Base-by-base conservation (phyloP, 176 grass and related monocot genomes). In the Triticum turgidum region DNA sequence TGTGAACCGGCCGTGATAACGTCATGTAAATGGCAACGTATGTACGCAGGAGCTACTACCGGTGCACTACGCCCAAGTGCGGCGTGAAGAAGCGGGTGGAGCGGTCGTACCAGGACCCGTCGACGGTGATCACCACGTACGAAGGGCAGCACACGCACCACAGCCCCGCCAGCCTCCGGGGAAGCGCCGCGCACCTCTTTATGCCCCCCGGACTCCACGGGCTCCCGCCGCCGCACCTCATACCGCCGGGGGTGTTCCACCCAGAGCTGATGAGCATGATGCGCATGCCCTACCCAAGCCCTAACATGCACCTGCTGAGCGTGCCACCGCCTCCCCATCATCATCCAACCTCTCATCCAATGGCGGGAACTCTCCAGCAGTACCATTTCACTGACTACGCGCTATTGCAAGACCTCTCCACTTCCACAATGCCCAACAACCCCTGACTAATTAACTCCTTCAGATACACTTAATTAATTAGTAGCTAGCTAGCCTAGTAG, bases 1-100 rank as follows among this genome's bases (percentile, higher is more conserved):
- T 54, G 51, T 18, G 51, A 54, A 54, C 51, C 39, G 39, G 39
- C 39, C 51, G 51, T 54, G 51, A 54, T 54, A 54, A 54, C 51
- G 20, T 63, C 21, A 77, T 69, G 22, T 54, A 32, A 73, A 39
- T 78, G 22, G 9, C 24, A 77, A 51, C 9, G 47, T 51, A 7
- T 3, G 65, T 51, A 7, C 7, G 65, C 73, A 98, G 97, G 92
- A 98, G 97, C 80, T 98, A 96, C 77, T 96, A 94, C 77, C 84
- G 97, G 58, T 98, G 97, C 90, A 98, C 97, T n/a, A 89, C 93
- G 76, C 92, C 88, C 17, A 94, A 91, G 84, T 98, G 97, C 76
- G 81, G 86, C 18, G 97, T 98, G 89, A 98, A 98, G 89, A 98
- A 98, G 85, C 80, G 92, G 81, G 97, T 98, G 34, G 97, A 98